Base-by-base conservation (phyloP, 306 rosid genomes). In the Cyamopsis tetragonoloba region DNA sequence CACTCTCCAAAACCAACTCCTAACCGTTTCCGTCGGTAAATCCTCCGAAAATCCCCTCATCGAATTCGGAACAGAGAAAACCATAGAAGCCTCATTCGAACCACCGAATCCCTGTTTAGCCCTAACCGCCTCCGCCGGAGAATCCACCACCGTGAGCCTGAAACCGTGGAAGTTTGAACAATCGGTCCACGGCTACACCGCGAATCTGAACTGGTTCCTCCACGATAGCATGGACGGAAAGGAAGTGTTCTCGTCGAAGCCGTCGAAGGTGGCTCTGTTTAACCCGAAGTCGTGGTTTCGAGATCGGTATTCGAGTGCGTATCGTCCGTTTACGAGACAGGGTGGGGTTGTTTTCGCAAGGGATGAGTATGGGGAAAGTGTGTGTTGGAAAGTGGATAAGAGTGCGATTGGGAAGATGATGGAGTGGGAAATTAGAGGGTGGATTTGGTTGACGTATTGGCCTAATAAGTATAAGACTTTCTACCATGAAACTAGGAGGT, bases 91-190 rank as follows among this genome's bases (percentile, higher is more conserved):
- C 4, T 80, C 91, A 42, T 82, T 90, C 6, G 91, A 93, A 3
- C 81, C 90, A 3, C 74, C 83, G 0, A 90, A 82, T 41, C 61
- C 98, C 13, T 69, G 74, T 78, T 14, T 84, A 51, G 95, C 90
- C 1, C 71, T 93, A 0, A 89, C 31, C 70, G 77, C 88, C 20
- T 68, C 95, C 3, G 91, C 85, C 0, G 87, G 83, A 51, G 99
- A 93, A 75, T 74, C 87, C 20, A n/a, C 76, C 24, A 86, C 85
- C 0, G 59, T 84, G 76, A 90, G 78, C 64, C 31, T 90, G 19
- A 93, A 80, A 79, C 95, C 99, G 0, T 93, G 97, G 99, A 93
- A 90, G 47, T 93, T 93, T 12, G 97, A 90, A 80, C 74, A 93
- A 79, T 81, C 90, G 0, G 93, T 85, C 10, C 30, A 86, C 2